Evolutionary conservation across 257 asterid genomes (phyloP).

Genomic region (Rauvolfia tetraphylla): DNA sequence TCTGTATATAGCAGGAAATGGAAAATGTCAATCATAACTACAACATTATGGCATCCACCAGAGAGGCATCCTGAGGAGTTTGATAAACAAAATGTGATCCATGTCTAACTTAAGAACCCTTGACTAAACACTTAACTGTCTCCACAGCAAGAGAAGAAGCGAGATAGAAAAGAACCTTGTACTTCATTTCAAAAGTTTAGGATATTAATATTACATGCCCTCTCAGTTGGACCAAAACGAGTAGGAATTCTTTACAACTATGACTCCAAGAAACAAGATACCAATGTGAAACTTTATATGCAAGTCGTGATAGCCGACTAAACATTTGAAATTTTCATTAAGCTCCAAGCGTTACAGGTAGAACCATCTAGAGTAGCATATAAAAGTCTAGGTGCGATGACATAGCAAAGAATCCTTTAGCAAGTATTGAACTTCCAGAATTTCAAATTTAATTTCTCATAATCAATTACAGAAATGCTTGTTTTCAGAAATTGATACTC

Average conservation of each 20-base stretch:
- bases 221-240: neutral
- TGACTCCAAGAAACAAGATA: neutral
- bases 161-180: neutral
- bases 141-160: neutral
- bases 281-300: neutral
- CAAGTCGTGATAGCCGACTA: no score
- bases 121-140: neutral
- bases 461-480: neutral
- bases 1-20: slow-evolving; percentile 37
- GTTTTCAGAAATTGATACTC: neutral
- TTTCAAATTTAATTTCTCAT: neutral
- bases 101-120: neutral
- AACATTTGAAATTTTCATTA: neutral
- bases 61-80: neutral
- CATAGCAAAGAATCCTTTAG: neutral
- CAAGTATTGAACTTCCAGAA: neutral
- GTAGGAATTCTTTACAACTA: neutral
- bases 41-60: neutral
- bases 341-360: neutral
- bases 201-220: neutral
- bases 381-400: neutral
- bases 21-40: slow-evolving; percentile 3
- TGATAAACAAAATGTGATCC: neutral
- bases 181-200: neutral
- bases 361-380: neutral